Evolutionary conservation across 2,329 filamentous ascomycete genomes (phyloP).

Genomic region (Trichoderma asperellum): DNA sequence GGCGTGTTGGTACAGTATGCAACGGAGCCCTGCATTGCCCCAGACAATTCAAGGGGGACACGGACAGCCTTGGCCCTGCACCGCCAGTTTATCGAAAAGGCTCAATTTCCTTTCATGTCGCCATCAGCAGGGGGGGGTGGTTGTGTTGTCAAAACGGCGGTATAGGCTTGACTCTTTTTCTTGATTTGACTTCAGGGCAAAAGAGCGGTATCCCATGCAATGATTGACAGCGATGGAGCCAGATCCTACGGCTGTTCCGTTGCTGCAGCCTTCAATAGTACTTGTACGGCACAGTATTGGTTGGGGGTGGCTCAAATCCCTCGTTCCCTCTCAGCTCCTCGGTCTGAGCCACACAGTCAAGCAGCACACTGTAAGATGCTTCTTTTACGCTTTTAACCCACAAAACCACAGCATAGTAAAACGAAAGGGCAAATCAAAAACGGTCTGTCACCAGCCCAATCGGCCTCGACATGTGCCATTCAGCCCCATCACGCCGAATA

Average conservation of each 20-base stretch:
- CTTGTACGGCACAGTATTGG: neutral
- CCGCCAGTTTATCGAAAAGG: constrained; percentile 17
- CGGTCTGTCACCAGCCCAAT: constrained; percentile 17
- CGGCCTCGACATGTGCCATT: constrained; percentile 17
- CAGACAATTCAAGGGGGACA: neutral
- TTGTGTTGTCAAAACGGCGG: constrained; percentile 6
- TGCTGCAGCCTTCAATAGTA: neutral
- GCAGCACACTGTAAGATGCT: neutral
- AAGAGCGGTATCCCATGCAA: constrained; percentile 1
- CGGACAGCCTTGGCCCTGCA: constrained; percentile 5
- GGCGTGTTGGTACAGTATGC: neutral
- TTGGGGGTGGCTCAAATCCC: constrained; percentile 19
- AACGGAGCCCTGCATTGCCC: constrained; percentile 1
- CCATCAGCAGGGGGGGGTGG: constrained; percentile 6
- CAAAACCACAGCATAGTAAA: neutral
- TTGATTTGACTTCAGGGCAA: neutral
- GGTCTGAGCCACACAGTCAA: constrained; percentile 21
- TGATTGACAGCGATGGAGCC: neutral
- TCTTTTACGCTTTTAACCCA: neutral
- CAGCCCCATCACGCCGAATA: neutral
- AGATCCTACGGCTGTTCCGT: neutral
- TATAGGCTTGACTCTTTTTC: neutral
- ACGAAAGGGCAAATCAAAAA: neutral
- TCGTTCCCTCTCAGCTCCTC: neutral
- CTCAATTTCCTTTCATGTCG: constrained; percentile 13